Conservation (phyloP, 345 rosid genomes). For the Boechera stricta region DNA sequence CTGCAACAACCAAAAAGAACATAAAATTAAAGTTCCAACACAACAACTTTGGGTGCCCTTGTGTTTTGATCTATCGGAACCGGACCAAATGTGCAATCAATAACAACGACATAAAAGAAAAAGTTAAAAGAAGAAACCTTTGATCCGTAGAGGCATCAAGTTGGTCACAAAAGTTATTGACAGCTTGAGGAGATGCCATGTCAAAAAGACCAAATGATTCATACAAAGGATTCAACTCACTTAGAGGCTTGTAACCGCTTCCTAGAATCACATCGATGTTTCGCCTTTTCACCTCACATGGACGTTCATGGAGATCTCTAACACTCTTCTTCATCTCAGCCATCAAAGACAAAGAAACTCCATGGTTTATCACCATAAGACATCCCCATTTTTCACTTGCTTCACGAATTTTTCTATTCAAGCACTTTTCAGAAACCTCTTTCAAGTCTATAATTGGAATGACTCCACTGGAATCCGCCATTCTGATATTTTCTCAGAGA, state of each 20-base stretch:
- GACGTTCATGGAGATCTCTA: constrained; percentile 64
- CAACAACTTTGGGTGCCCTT: not conserved
- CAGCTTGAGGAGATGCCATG: constrained; percentile 61
- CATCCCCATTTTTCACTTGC: constrained; percentile 81
- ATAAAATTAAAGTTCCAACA: not conserved
- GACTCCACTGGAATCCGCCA: constrained; percentile 19
- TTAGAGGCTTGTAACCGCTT: constrained; percentile 67
- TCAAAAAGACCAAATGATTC: constrained; percentile 82
- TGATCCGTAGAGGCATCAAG: constrained; percentile 65
- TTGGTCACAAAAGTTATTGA: constrained; percentile 61
- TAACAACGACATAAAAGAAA: not conserved
- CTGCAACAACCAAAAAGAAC: constrained; percentile 39
- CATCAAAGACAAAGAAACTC: constrained; percentile 52
- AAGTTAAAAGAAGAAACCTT: constrained; percentile 49
- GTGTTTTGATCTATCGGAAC: not conserved
- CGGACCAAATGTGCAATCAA: not conserved
- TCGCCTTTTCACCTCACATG: constrained; percentile 57
- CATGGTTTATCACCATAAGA: constrained; percentile 72
- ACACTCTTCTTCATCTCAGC: constrained; percentile 68
- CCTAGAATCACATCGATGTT: constrained; percentile 64
- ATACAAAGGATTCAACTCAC: constrained; percentile 60
- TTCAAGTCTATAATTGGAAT: constrained; percentile 61
- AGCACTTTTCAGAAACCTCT: constrained; percentile 42
- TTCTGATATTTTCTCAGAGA: not conserved
- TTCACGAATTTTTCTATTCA: constrained; percentile 49